A percentile compares a stretch with the other conserved stretches of the same genome.
phyloP scores from a whole-genome alignment of 2,329 filamentous ascomycete species.

The Alternaria ethzedia region DNA sequence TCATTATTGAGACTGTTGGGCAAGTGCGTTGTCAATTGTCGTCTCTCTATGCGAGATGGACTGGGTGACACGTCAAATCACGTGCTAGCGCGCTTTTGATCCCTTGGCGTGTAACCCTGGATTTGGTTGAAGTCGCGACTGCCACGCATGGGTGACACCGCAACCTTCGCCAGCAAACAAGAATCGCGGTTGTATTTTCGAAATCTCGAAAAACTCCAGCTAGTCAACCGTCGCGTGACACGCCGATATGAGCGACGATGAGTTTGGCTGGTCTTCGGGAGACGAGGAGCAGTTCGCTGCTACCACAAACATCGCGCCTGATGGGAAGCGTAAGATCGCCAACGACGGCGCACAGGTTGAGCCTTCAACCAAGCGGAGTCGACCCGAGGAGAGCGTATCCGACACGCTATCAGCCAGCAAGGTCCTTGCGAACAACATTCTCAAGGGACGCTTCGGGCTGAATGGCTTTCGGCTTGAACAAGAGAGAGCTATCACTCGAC shows the following conservation, averaged over 20 bases:
- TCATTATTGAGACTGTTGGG: not conserved
- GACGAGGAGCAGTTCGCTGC: conserved; percentile 14
- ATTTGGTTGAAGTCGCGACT: not conserved
- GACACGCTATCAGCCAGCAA: conserved; percentile 13
- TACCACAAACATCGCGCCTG: not conserved
- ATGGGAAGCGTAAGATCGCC: conserved; percentile 11
- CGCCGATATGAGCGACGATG: conserved; percentile 15
- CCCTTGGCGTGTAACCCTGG: not conserved
- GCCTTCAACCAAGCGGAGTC: conserved; percentile 1
- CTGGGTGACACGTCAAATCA: not conserved
- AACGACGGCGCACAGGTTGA: not conserved
- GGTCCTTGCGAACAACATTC: conserved; percentile 41
- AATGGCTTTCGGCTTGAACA: conserved; percentile 55
- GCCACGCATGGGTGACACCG: not conserved
- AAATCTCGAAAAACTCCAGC: too few relatives aligned
- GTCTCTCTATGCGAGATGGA: not conserved
- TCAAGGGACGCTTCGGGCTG: conserved; percentile 52
- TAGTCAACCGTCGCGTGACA: too few relatives aligned
- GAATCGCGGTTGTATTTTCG: not conserved
- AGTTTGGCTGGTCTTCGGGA: conserved; percentile 14
- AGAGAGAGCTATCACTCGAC: conserved; percentile 51
- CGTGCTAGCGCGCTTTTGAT: conserved; percentile 3
- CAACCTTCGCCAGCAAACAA: not conserved
- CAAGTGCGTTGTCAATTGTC: not conserved
- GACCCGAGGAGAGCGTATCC: not conserved